A percentile compares a stretch with the other conserved stretches of the same genome.
These are phyloP conservation scores for Flaveria sonorensis DNA, from an alignment of 129 eudicot species.

Conservation along the genomic window DNA sequence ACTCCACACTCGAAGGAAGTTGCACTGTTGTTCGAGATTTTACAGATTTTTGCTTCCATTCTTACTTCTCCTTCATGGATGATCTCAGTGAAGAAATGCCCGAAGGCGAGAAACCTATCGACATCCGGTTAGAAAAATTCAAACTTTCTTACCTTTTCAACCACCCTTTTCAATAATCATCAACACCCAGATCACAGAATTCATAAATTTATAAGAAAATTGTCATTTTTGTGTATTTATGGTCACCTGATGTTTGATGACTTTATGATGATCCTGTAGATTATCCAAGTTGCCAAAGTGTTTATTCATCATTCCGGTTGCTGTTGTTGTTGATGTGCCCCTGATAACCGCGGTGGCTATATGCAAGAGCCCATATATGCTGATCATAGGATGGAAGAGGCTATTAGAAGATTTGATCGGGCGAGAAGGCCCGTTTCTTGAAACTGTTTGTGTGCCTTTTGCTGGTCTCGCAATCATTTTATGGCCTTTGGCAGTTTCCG, in stretches of 20 bases:
- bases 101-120: conserved; percentile 58
- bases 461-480: conserved; percentile 82
- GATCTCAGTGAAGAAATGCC: conserved; percentile 71
- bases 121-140: conserved; percentile 54
- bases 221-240: neutral
- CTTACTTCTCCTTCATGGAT: conserved; percentile 95
- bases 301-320: conserved; percentile 56
- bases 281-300: conserved; percentile 65
- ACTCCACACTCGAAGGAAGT: conserved; percentile 63
- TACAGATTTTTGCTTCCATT: conserved; percentile 92
- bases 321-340: conserved; percentile 64
- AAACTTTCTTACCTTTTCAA: neutral
- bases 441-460: conserved; percentile 89
- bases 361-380: conserved; percentile 91
- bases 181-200: neutral
- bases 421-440: conserved; percentile 91
- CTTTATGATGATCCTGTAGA: conserved; percentile 33
- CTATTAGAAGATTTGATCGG: conserved; percentile 81
- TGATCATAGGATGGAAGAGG: conserved; percentile 93
- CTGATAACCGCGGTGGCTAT: conserved; percentile 64
- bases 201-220: neutral
- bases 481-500: conserved; percentile 85
- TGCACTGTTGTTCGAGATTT: conserved; percentile 85
- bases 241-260: neutral
- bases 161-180: neutral